These are phyloP conservation scores for Kuraishia cidri DNA, from an alignment of 805 yeast species.

Conservation along the genomic window DNA sequence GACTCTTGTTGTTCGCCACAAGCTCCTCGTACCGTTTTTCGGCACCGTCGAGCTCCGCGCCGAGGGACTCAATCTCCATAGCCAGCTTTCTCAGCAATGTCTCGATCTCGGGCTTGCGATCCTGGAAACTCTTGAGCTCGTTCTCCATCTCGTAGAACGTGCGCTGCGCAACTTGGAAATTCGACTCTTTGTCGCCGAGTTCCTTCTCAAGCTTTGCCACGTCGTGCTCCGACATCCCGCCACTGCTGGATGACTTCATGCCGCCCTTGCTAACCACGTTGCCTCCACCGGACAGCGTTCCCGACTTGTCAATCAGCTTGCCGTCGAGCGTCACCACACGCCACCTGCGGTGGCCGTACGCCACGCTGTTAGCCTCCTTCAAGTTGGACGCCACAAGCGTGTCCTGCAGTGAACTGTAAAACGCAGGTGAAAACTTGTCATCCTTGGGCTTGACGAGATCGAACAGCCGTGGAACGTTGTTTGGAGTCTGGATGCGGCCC, in stretches of 20 bases:
- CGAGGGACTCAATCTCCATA: slow-evolving; percentile 57
- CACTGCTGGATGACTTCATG: slow-evolving; percentile 36
- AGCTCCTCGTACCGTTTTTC: slow-evolving; percentile 30
- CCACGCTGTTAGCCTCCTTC: slow-evolving; percentile 77
- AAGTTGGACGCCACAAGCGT: slow-evolving; percentile 80
- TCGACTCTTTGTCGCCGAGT: slow-evolving; percentile 41
- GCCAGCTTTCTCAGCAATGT: slow-evolving; percentile 44
- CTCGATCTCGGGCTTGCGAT: slow-evolving; percentile 65
- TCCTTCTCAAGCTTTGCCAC: slow-evolving; percentile 44
- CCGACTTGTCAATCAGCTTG: slow-evolving; percentile 82
- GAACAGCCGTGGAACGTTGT: slow-evolving; percentile 69
- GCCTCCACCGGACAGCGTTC: slow-evolving; percentile 98
- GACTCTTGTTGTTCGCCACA: slow-evolving; percentile 8
- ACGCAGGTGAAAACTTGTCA: slow-evolving; percentile 72
- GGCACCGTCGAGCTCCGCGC: slow-evolving; percentile 41
- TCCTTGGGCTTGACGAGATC: slow-evolving; percentile 71
- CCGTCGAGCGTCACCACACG: slow-evolving; percentile 93
- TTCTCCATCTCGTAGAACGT: slow-evolving; percentile 51
- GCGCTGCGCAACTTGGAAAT: slow-evolving; percentile 36
- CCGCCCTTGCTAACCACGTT: slow-evolving; percentile 59
- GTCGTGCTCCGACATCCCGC: slow-evolving; percentile 44
- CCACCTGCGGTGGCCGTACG: slow-evolving; percentile 71
- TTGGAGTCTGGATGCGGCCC: slow-evolving; percentile 58
- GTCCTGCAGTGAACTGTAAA: slow-evolving; percentile 77
- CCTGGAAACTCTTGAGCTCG: slow-evolving; percentile 48